These are phyloP conservation scores for Sclerotinia spermophila DNA, from an alignment of 2,329 filamentous ascomycete genomes.

Conservation along the genomic window DNA sequence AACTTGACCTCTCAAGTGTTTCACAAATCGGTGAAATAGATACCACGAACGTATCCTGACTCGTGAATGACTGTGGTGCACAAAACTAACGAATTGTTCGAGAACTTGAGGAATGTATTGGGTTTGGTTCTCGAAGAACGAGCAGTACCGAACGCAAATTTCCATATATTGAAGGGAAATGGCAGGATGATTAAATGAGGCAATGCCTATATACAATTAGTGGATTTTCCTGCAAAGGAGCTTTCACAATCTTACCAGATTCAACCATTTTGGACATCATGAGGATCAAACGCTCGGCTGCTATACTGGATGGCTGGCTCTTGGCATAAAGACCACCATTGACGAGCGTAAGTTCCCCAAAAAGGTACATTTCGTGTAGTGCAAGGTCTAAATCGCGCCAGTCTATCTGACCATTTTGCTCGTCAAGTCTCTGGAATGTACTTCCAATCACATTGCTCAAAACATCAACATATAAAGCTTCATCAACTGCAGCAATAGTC, in stretches of 20 bases:
- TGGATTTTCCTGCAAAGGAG: slow-evolving; percentile 18
- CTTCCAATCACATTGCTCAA: slow-evolving; percentile 83
- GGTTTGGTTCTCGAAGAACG: slow-evolving; percentile 84
- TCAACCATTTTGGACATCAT: slow-evolving; percentile 98
- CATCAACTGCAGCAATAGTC: slow-evolving; percentile 84
- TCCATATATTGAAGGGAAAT: slow-evolving; percentile 98
- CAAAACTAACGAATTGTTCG: slow-evolving; percentile 85
- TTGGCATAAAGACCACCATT: slow-evolving; percentile 85
- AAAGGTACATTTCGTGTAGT: slow-evolving; percentile 90
- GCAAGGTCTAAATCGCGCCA: slow-evolving; percentile 96
- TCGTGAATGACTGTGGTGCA: slow-evolving; percentile 82
- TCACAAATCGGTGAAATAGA: slow-evolving; percentile 88
- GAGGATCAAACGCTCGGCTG: slow-evolving; percentile 75
- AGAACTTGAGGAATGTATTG: slow-evolving; percentile 80
- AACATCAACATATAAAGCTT: slow-evolving; percentile 81
- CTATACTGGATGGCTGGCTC: slow-evolving; percentile 72
- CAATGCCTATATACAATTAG: slow-evolving; percentile 60
- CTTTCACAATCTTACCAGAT: slow-evolving; percentile 61
- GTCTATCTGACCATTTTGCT: slow-evolving; percentile 71
- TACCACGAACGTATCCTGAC: slow-evolving; percentile 95
- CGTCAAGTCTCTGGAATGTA: slow-evolving; percentile 77
- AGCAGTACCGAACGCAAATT: slow-evolving; percentile 89
- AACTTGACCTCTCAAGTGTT: slow-evolving; percentile 77
- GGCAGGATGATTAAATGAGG: slow-evolving; percentile 81
- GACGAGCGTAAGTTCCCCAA: slow-evolving; percentile 89